phyloP scores from a whole-genome alignment of 257 asterid species.

The Sherardia arvensis region DNA sequence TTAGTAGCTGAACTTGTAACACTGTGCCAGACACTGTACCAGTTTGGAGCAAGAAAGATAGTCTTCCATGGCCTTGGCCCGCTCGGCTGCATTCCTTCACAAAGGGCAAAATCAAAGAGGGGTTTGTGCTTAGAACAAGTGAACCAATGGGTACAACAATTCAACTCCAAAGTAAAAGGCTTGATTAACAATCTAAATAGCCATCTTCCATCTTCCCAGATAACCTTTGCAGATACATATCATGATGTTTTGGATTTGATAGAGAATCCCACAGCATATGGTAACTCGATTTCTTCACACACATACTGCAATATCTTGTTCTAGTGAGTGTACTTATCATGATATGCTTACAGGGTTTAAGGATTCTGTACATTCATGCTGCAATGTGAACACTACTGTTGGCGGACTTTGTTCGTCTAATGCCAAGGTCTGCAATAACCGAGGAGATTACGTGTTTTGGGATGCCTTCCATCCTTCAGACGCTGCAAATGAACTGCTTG shows the following conservation, averaged over 20 bases:
- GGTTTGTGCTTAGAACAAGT: slow-evolving; percentile 61
- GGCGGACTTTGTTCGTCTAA: slow-evolving; percentile 73
- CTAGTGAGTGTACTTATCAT: neutral
- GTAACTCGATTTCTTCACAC: slow-evolving; percentile 13
- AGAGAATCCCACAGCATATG: slow-evolving; percentile 52
- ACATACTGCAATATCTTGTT: neutral
- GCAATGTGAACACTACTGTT: slow-evolving; percentile 53
- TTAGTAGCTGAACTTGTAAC: neutral
- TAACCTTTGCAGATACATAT: slow-evolving; percentile 57
- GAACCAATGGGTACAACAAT: slow-evolving; percentile 49
- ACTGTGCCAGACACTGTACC: slow-evolving; percentile 42
- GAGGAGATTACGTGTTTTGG: slow-evolving; percentile 65
- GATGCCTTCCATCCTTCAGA: slow-evolving; percentile 85
- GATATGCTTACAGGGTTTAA: slow-evolving; percentile 43
- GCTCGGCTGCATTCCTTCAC: slow-evolving; percentile 78
- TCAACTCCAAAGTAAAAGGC: slow-evolving; percentile 48
- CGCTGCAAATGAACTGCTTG: slow-evolving; percentile 76
- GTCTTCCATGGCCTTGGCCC: slow-evolving; percentile 69
- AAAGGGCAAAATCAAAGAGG: slow-evolving; percentile 43
- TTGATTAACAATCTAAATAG: slow-evolving; percentile 29
- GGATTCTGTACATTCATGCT: slow-evolving; percentile 69
- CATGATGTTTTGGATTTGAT: slow-evolving; percentile 46
- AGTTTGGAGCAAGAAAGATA: slow-evolving; percentile 67
- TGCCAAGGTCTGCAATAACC: slow-evolving; percentile 43
- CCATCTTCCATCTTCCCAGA: slow-evolving; percentile 49